A percentile compares a stretch with the other conserved stretches of the same genome.
Conservation (phyloP, 805 yeast genomes). For the Candida maesae region DNA sequence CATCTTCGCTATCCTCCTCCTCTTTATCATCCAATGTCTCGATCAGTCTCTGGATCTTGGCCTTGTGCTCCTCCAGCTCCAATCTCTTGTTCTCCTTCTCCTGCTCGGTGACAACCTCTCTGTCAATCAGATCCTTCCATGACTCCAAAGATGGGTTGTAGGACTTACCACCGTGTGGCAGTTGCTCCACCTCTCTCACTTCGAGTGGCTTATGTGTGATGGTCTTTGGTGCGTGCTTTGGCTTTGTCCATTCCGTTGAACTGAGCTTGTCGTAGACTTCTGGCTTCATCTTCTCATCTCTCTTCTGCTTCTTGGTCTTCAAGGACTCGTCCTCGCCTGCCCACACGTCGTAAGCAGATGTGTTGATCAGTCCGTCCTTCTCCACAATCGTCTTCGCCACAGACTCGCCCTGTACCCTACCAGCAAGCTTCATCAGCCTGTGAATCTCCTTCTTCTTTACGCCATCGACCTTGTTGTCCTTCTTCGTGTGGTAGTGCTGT, state of each 20-base stretch:
- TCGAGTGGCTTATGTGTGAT: slow-evolving; percentile 47
- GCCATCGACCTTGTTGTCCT: slow-evolving; percentile 50
- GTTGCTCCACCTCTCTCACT: slow-evolving; percentile 44
- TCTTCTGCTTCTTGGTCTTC: slow-evolving; percentile 18
- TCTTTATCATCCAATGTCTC: slow-evolving; percentile 58
- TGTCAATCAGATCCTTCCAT: slow-evolving; percentile 70
- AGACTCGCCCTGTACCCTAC: slow-evolving; percentile 57
- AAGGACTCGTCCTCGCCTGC: slow-evolving; percentile 29
- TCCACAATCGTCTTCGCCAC: slow-evolving; percentile 50
- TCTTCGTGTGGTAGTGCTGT: slow-evolving; percentile 35
- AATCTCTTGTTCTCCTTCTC: slow-evolving; percentile 61
- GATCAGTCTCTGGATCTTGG: slow-evolving; percentile 61
- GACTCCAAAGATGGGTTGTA: slow-evolving; percentile 84
- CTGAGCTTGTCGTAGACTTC: slow-evolving; percentile 36
- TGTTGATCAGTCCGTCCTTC: slow-evolving; percentile 58
- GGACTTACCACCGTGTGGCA: slow-evolving; percentile 86
- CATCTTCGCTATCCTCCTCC: slow-evolving; percentile 40
- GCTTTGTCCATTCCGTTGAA: slow-evolving; percentile 46
- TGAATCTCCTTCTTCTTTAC: slow-evolving; percentile 20
- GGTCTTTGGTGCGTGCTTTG: slow-evolving; percentile 54
- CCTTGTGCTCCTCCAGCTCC: slow-evolving; percentile 58
- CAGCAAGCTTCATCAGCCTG: slow-evolving; percentile 67
- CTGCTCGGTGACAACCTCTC: slow-evolving; percentile 64
- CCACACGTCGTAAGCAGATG: slow-evolving; percentile 70
- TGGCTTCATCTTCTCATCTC: slow-evolving; percentile 30